Evolutionary conservation across 257 asterid species (phyloP).

Genomic region (Nyctanthes arbortristis): DNA sequence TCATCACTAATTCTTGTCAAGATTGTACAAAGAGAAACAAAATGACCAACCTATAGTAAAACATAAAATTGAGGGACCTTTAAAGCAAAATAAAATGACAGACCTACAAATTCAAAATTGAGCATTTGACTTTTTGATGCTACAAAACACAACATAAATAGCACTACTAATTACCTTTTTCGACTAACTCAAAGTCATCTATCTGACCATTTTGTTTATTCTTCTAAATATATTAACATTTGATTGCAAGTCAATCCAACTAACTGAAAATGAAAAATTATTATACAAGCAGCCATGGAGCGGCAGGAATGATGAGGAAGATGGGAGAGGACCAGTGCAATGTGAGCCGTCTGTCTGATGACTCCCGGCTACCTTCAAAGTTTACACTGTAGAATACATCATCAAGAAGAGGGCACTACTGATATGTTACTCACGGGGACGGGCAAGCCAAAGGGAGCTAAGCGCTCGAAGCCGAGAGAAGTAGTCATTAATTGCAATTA

Average conservation of each 20-base stretch:
- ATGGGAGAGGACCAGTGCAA: background rate
- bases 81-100: too few relatives aligned
- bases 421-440: conserved; percentile 67
- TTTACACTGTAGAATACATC: background rate
- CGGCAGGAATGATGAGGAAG: background rate
- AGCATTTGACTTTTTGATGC: too few relatives aligned
- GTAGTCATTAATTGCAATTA: conserved; percentile 82
- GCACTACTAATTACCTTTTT: too few relatives aligned
- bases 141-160: too few relatives aligned
- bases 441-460: conserved; percentile 95
- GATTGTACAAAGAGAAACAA: too few relatives aligned
- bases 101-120: too few relatives aligned
- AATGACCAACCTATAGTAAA: too few relatives aligned
- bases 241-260: background rate
- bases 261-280: conserved; percentile 1
- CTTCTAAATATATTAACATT: background rate
- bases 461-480: conserved; percentile 92
- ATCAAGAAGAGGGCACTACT: background rate
- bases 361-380: background rate
- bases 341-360: background rate
- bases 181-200: too few relatives aligned
- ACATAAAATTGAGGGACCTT: too few relatives aligned
- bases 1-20: too few relatives aligned
- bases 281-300: background rate
- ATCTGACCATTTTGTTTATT: background rate